These are phyloP conservation scores for Didymosphaeria variabile DNA, from an alignment of 2,329 filamentous ascomycete species.

Conservation along the genomic window DNA sequence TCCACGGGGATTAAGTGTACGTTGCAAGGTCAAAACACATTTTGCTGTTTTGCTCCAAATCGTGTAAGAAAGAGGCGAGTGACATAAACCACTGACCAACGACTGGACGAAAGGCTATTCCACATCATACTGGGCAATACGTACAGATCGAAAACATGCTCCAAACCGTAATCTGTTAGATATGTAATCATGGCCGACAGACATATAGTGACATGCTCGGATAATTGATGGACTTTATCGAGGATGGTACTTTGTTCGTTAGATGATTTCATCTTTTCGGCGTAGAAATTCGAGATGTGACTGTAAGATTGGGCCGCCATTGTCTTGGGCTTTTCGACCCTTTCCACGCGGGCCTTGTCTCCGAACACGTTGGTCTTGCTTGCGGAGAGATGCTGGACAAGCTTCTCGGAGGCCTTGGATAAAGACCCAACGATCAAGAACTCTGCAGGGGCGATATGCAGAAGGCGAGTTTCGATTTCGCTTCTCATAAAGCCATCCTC, in stretches of 20 bases:
- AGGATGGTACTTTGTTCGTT: slow-evolving; percentile 67
- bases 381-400: slow-evolving; percentile 87
- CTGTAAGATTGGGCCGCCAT: slow-evolving; percentile 86
- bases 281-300: slow-evolving; percentile 93
- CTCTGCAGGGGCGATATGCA: slow-evolving; percentile 96
- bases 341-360: slow-evolving; percentile 86
- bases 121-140: not conserved
- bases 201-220: slow-evolving; percentile 88
- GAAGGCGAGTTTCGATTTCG: slow-evolving; percentile 91
- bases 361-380: slow-evolving; percentile 91
- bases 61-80: not conserved
- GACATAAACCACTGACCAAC: not conserved
- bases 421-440: slow-evolving; percentile 92
- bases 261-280: slow-evolving; percentile 74
- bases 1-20: no score
- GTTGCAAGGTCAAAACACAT: no score
- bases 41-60: not conserved
- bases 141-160: slow-evolving; percentile 87
- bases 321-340: slow-evolving; percentile 77
- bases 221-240: slow-evolving; percentile 84
- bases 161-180: slow-evolving; percentile 87
- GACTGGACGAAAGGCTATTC: not conserved
- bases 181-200: slow-evolving; percentile 97
- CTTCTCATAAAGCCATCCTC: slow-evolving; percentile 98
- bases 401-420: slow-evolving; percentile 89